These are phyloP conservation scores for Trametes cingulata DNA, from an alignment of 768 basidiomycete species.

Conservation along the genomic window DNA sequence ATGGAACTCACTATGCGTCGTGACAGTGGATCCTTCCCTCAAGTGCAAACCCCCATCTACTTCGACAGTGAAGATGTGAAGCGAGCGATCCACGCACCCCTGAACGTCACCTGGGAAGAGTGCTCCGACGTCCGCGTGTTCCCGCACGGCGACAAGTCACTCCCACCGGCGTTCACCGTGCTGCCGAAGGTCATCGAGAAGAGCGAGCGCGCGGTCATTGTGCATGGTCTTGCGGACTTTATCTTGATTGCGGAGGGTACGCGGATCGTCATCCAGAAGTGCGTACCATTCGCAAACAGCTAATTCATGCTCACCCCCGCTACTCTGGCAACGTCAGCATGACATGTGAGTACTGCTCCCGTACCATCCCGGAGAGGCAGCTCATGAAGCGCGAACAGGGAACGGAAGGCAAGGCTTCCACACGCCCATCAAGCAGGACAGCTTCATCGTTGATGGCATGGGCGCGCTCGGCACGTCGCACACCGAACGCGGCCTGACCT, in stretches of 20 bases:
- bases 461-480: constrained; percentile 68
- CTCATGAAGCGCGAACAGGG: constrained; percentile 41
- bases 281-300: constrained; percentile 9
- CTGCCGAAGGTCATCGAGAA: constrained; percentile 78
- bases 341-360: constrained; percentile 5
- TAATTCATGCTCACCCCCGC: too few relatives aligned
- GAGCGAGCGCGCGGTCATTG: constrained; percentile 64
- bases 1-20: neutral
- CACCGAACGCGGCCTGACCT: constrained; percentile 67
- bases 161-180: constrained; percentile 63
- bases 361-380: too few relatives aligned
- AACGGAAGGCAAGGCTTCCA: constrained; percentile 72
- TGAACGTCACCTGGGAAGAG: constrained; percentile 58
- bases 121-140: constrained; percentile 66
- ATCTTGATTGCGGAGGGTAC: constrained; percentile 70
- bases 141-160: constrained; percentile 52
- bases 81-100: constrained; percentile 68
- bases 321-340: neutral
- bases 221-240: constrained; percentile 74
- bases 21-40: constrained; percentile 29
- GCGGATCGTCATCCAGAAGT: constrained; percentile 41
- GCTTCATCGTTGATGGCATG: constrained; percentile 69
- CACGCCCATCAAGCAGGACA: constrained; percentile 61
- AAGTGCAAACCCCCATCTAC: constrained; percentile 64
- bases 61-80: constrained; percentile 73